A percentile compares a stretch with the other conserved stretches of the same genome.
These are phyloP conservation scores for Gastrolobium bilobum DNA, from an alignment of 306 rosid species.

Conservation along the genomic window DNA sequence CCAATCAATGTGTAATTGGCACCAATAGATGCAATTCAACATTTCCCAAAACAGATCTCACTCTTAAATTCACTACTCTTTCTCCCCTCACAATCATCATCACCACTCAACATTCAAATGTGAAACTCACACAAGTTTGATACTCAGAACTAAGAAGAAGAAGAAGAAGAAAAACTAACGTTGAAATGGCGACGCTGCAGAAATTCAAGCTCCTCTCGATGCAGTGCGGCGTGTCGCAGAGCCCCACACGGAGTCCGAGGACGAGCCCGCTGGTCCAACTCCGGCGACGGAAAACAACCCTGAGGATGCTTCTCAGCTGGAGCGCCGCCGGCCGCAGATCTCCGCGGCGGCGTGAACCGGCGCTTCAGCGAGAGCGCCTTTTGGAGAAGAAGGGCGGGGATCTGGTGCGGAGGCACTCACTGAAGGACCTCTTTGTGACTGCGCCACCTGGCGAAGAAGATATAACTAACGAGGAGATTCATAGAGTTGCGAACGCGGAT, in stretches of 20 bases:
- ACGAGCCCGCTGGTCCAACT: slow-evolving; percentile 64
- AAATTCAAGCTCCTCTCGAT: slow-evolving; percentile 70
- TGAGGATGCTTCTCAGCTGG: slow-evolving; percentile 68
- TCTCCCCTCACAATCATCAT: slow-evolving; percentile 47
- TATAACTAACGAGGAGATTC: background rate
- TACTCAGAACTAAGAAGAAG: background rate
- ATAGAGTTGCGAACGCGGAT: background rate
- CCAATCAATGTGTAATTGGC: background rate
- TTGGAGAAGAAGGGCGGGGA: slow-evolving; percentile 47
- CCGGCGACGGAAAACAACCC: slow-evolving; percentile 72
- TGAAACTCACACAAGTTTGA: slow-evolving; percentile 18
- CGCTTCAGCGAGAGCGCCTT: slow-evolving; percentile 22
- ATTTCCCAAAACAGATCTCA: slow-evolving; percentile 51
- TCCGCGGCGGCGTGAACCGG: slow-evolving; percentile 41
- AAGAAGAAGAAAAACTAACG: slow-evolving; percentile 21
- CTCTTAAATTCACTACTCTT: slow-evolving; percentile 16
- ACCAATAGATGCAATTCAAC: slow-evolving; percentile 36
- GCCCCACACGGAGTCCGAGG: slow-evolving; percentile 70
- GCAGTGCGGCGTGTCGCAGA: slow-evolving; percentile 72
- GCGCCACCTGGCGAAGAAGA: slow-evolving; percentile 58
- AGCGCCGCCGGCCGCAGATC: slow-evolving; percentile 34
- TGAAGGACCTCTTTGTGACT: slow-evolving; percentile 71
- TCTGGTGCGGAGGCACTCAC: slow-evolving; percentile 52
- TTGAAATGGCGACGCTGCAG: slow-evolving; percentile 70
- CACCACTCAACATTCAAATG: slow-evolving; percentile 55